phyloP scores from a whole-genome alignment of 2,329 filamentous ascomycete species.

The Colletotrichum destructivum region DNA sequence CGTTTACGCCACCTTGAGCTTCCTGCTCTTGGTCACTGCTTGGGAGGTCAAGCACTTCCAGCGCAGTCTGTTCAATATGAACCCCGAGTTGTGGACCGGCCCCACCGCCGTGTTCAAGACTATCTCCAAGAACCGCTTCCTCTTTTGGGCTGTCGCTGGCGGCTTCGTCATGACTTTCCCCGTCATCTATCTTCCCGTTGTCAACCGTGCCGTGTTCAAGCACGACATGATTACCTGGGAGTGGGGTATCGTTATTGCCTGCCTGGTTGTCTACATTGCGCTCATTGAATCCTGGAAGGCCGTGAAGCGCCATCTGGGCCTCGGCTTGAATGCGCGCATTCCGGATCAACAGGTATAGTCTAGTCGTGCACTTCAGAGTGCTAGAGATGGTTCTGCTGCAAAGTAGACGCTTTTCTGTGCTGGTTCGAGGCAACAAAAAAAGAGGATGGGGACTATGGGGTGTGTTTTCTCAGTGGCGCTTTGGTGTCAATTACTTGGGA shows the following conservation, averaged over 20 bases:
- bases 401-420: not conserved
- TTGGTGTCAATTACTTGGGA: not conserved
- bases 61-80: constrained; percentile 78
- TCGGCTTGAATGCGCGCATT: constrained; percentile 48
- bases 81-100: constrained; percentile 65
- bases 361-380: constrained; percentile 6
- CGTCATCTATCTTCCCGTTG: constrained; percentile 76
- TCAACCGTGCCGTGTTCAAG: constrained; percentile 79
- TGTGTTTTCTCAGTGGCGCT: constrained; percentile 1
- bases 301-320: constrained; percentile 67
- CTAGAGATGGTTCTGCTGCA: not conserved
- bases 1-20: constrained; percentile 79
- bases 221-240: constrained; percentile 79
- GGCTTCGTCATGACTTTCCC: constrained; percentile 74
- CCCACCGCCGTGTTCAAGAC: constrained; percentile 69
- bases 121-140: constrained; percentile 78
- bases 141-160: constrained; percentile 74
- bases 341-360: constrained; percentile 27
- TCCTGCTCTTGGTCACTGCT: constrained; percentile 77
- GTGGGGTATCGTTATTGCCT: constrained; percentile 77
- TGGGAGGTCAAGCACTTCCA: constrained; percentile 83
- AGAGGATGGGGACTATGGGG: too few species aligned
- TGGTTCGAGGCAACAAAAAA: not conserved
- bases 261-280: constrained; percentile 71
- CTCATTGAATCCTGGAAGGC: constrained; percentile 81